These are phyloP conservation scores for Physcomitrellopsis africana DNA, from an alignment of 225 moss, liverwort and hornwort species.

Conservation along the genomic window DNA sequence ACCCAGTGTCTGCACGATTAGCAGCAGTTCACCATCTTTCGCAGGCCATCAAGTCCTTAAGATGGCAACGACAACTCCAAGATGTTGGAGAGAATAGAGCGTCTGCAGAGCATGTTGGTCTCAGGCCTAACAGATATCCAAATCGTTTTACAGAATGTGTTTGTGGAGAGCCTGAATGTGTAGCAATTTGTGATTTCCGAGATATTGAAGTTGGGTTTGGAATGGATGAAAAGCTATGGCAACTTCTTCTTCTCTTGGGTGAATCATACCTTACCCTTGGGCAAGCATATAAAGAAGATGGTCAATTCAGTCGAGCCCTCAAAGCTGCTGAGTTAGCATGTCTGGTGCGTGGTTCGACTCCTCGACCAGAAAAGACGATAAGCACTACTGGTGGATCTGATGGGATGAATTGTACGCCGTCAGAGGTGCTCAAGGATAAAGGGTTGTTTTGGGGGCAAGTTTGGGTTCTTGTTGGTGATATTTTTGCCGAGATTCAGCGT, in stretches of 20 bases:
- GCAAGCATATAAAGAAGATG: conserved; percentile 89
- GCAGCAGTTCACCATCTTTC: conserved; percentile 96
- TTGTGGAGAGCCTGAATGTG: conserved; percentile 91
- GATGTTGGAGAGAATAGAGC: conserved; percentile 70
- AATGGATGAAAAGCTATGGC: conserved; percentile 96
- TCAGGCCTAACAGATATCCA: conserved; percentile 43
- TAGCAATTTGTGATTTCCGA: conserved; percentile 93
- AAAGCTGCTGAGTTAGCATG: conserved; percentile 93
- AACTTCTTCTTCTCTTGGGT: conserved; percentile 77
- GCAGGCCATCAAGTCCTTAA: conserved; percentile 85
- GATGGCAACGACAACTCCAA: conserved; percentile 92
- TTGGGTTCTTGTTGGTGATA: conserved; percentile 88
- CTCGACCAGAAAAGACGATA: conserved; percentile 36
- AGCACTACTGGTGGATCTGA: conserved; percentile 16
- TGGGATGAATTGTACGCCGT: background rate
- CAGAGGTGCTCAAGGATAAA: conserved; percentile 32
- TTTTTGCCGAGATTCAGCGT: conserved; percentile 82
- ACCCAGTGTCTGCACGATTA: conserved; percentile 78
- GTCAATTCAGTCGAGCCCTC: conserved; percentile 66
- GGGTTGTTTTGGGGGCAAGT: conserved; percentile 84
- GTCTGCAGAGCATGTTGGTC: conserved; percentile 35
- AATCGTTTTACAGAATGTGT: conserved; percentile 79
- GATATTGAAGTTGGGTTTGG: conserved; percentile 79
- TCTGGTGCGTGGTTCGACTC: conserved; percentile 70
- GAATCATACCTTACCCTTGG: conserved; percentile 86